Conservation (phyloP, 176 grass and related monocot genomes). For the maize (Zea mays) region DNA sequence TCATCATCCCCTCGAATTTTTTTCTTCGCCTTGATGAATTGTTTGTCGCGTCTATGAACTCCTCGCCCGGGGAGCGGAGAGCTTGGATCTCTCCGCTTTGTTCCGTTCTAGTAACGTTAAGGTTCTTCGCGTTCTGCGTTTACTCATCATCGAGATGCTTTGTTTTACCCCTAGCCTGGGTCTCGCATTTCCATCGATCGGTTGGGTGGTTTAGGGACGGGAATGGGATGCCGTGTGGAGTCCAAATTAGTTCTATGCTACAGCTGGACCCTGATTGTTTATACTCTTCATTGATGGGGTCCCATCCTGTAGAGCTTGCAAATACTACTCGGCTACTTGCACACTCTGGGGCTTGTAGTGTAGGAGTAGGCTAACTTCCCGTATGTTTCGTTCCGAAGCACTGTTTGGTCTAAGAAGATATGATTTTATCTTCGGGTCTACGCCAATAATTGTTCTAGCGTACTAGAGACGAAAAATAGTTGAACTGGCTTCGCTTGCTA, state of each 20-base stretch:
- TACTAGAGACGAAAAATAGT: constrained; percentile 3
- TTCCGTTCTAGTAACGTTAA: neutral
- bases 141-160: neutral
- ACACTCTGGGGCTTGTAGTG: neutral
- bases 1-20: neutral
- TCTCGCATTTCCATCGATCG: constrained; percentile 27
- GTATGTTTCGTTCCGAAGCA: neutral
- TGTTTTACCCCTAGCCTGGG: neutral
- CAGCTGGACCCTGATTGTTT: constrained; percentile 48
- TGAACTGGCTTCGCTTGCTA: neutral
- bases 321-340: constrained; percentile 12
- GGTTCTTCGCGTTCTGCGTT: neutral
- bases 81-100: neutral
- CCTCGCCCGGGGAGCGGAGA: neutral
- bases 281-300: neutral
- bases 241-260: constrained; percentile 21
- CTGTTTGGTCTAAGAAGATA: constrained; percentile 7
- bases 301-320: constrained; percentile 18
- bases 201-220: constrained; percentile 28
- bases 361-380: neutral
- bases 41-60: neutral
- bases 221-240: constrained; percentile 15
- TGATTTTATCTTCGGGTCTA: constrained; percentile 27
- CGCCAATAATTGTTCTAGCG: constrained; percentile 4
- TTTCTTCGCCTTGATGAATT: neutral